Conservation (phyloP, 495 filamentous ascomycete species). For the Penicillium argentinense region DNA sequence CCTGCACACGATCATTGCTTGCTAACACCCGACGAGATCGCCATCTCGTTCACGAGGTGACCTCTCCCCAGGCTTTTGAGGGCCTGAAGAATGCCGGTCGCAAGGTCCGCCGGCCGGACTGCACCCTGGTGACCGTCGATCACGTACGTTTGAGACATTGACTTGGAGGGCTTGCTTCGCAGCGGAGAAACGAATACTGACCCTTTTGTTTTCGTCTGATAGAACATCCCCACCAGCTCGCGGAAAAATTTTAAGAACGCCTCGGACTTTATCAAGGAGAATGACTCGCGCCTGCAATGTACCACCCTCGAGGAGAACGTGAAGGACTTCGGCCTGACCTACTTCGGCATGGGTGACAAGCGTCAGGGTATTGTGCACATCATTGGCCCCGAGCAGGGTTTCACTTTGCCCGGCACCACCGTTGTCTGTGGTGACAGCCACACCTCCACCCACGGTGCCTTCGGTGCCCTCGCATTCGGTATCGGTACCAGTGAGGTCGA, state of each 20-base stretch:
- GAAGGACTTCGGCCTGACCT: slow-evolving; percentile 93
- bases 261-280: slow-evolving; percentile 83
- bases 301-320: slow-evolving; percentile 96
- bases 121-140: slow-evolving; percentile 94
- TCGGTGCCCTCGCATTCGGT: slow-evolving; percentile 92
- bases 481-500: slow-evolving; percentile 98
- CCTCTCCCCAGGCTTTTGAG: slow-evolving; percentile 97
- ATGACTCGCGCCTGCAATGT: slow-evolving; percentile 90
- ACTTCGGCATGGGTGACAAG: slow-evolving; percentile 95
- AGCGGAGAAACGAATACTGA: background rate
- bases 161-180: background rate
- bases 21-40: slow-evolving; percentile 54
- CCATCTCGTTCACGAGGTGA: slow-evolving; percentile 97
- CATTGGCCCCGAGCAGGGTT: slow-evolving; percentile 98
- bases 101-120: slow-evolving; percentile 88
- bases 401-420: slow-evolving; percentile 95
- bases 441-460: slow-evolving; percentile 96
- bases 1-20: background rate
- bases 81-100: slow-evolving; percentile 84
- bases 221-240: slow-evolving; percentile 91
- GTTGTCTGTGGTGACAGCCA: slow-evolving; percentile 98
- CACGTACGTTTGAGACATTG: slow-evolving; percentile 65
- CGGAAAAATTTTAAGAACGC: slow-evolving; percentile 88
- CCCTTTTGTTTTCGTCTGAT: background rate
- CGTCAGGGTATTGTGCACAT: slow-evolving; percentile 98